phyloP scores from a whole-genome alignment of 2,329 filamentous ascomycete genomes.

The Xylariaceae sp. region DNA sequence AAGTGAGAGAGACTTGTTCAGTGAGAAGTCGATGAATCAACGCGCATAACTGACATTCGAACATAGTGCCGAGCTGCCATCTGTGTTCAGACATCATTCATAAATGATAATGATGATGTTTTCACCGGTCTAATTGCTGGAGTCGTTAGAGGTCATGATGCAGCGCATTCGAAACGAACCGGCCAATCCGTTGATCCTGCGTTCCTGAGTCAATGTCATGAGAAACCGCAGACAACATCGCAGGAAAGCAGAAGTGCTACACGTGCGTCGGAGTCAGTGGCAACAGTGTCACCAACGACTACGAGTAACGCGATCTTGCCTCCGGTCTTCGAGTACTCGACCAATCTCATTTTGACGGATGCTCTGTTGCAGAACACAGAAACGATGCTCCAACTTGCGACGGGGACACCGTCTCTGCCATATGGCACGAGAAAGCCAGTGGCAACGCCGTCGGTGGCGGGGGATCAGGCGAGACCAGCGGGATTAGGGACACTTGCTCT shows the following conservation, averaged over 20 bases:
- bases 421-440: constrained; percentile 3
- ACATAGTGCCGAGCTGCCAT: constrained; percentile 39
- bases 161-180: constrained; percentile 33
- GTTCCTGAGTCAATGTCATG: constrained; percentile 41
- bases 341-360: constrained; percentile 9
- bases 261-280: neutral
- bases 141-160: constrained; percentile 42
- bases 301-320: neutral
- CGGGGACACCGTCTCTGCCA: constrained; percentile 9
- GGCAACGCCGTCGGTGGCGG: neutral
- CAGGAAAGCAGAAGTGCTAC: constrained; percentile 8
- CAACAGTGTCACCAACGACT: neutral
- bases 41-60: constrained; percentile 1
- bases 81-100: constrained; percentile 43
- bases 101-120: constrained; percentile 43
- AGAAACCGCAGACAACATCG: constrained; percentile 32
- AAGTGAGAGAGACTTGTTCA: constrained; percentile 15
- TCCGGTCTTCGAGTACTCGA: constrained; percentile 6
- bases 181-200: constrained; percentile 35
- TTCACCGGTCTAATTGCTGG: constrained; percentile 44
- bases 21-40: neutral
- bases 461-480: constrained; percentile 5
- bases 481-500: neutral
- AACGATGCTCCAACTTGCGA: constrained; percentile 7
- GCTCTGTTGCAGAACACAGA: neutral